Evolutionary conservation across 257 asterid species (phyloP).

Genomic region (Lycium barbarum): DNA sequence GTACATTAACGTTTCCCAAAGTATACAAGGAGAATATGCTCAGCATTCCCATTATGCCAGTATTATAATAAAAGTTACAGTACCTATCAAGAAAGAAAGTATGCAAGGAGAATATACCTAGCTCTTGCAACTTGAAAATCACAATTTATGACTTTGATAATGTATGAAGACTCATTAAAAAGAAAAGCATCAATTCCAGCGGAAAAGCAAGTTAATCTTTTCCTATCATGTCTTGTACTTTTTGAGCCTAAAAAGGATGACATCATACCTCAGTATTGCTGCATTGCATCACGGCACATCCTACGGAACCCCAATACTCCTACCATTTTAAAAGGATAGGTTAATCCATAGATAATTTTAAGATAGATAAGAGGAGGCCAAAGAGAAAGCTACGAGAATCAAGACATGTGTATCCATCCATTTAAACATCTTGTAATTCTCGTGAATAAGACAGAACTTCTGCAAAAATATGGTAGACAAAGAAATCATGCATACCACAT

Average conservation of each 20-base stretch:
- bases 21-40: not conserved
- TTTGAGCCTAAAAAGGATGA: not conserved
- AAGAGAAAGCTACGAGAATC: slow-evolving; percentile 1
- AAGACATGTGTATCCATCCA: not conserved
- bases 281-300: slow-evolving; percentile 99
- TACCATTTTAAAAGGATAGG: slow-evolving; percentile 39
- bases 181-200: not conserved
- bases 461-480: not conserved
- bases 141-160: not conserved
- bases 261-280: slow-evolving; percentile 89
- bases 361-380: not conserved
- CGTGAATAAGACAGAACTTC: not conserved
- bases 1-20: not conserved
- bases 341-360: not conserved
- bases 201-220: not conserved
- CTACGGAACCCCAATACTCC: slow-evolving; percentile 99
- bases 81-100: not conserved
- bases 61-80: slow-evolving; percentile 4
- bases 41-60: not conserved
- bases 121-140: slow-evolving; percentile 22
- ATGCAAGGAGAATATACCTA: not conserved
- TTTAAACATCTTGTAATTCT: not conserved
- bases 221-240: not conserved
- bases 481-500: slow-evolving; percentile 1
- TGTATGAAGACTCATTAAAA: not conserved